These are phyloP conservation scores for Stemphylium lycopersici DNA, from an alignment of 2,329 filamentous ascomycete genomes.

Conservation along the genomic window DNA sequence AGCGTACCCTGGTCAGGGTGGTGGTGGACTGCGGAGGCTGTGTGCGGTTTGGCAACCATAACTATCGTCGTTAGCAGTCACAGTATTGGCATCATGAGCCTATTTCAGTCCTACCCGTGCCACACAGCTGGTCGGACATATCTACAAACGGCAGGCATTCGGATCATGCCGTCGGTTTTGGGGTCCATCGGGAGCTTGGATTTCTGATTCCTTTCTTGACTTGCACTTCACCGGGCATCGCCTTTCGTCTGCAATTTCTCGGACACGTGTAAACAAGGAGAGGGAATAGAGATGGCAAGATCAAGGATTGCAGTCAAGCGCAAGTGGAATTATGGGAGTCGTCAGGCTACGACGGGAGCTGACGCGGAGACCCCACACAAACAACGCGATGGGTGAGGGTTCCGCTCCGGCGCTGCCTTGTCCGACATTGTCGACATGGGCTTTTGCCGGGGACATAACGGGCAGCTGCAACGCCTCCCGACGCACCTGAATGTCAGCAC, in stretches of 20 bases:
- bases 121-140: slow-evolving; percentile 70
- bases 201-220: slow-evolving; percentile 38
- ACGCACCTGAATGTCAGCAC: slow-evolving; percentile 20
- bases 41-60: slow-evolving; percentile 67
- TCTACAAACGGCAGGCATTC: slow-evolving; percentile 64
- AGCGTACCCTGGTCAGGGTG: slow-evolving; percentile 69
- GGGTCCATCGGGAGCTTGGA: slow-evolving; percentile 50
- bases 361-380: slow-evolving; percentile 15
- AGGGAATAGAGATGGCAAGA: no score
- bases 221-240: slow-evolving; percentile 35
- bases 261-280: not conserved
- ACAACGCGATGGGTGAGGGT: not conserved
- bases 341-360: slow-evolving; percentile 5
- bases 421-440: not conserved
- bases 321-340: not conserved
- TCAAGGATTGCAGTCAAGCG: not conserved
- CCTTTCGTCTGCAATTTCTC: not conserved
- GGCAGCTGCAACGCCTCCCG: slow-evolving; percentile 1
- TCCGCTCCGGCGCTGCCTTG: not conserved
- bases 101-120: slow-evolving; percentile 59
- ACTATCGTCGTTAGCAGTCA: slow-evolving; percentile 50
- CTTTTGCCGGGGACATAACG: not conserved
- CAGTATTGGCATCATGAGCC: not conserved
- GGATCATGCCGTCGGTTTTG: slow-evolving; percentile 58
- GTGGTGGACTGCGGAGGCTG: slow-evolving; percentile 68